Base-by-base conservation (phyloP, 441 rosid species). In the Euphorbia schlechtendalii region DNA sequence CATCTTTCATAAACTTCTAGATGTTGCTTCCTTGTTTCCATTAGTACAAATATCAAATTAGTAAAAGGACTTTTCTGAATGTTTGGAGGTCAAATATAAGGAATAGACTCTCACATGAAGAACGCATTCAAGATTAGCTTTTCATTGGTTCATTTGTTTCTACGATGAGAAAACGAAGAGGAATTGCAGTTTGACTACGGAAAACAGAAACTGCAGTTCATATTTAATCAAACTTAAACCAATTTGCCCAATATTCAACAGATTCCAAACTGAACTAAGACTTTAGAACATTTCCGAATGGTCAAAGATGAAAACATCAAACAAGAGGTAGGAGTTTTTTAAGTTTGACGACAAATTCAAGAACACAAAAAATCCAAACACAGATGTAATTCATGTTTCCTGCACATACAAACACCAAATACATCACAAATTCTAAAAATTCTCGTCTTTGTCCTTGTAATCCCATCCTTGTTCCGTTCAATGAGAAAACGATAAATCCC, bases 261-360 rank as follows among this genome's bases (percentile, higher is more conserved):
- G 61, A 70, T 64, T 60, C 73, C 63, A 49, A 64, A 67, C 66
- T 67, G 71, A 74, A 70, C 59, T 72, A 59, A 15, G 69, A 57
- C 30, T 20, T 36, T 61, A 62, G 36, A 71, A 46, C 48, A 61
- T 51, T 69, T 74, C 24, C 72, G 67, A 55, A 71, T 12, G 51
- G 76, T 77, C 71, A 71, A 73, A 73, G 73, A 61, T 73, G 66
- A 41, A 65, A 63, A 32, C 61, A 36, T 41, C 58, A 72, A 67
- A 30, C 69, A 71, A 48, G 7, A 54, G 56, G 54, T 30, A 53
- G 28, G 61, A 20, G 53, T 40, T 60, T 3, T 30, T 52, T 40
- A 58, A 69, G 64, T 55, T 67, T 34, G 66, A 53, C 53, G 63
- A 66, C 64, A 72, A 79, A 63, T 45, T 52, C 69, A 71, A 70